These are phyloP conservation scores for Lipomyces sp. DNA, from an alignment of 805 yeast species.

Conservation along the genomic window DNA sequence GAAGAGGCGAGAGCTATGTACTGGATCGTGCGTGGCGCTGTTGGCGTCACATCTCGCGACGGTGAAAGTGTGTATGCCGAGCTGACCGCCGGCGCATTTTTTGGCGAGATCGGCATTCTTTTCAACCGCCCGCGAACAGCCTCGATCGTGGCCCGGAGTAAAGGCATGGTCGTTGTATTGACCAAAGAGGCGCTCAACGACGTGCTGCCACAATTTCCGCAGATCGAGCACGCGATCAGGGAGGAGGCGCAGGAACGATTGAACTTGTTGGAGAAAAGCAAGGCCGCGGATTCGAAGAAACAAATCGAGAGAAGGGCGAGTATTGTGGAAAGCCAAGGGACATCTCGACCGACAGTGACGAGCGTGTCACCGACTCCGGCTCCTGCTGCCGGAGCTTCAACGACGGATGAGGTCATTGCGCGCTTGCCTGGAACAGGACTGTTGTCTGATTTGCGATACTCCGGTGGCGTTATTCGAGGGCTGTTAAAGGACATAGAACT, in stretches of 20 bases:
- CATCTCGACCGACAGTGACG: no score
- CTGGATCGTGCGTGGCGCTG: conserved; percentile 74
- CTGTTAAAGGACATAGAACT: conserved; percentile 57
- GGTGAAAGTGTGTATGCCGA: conserved; percentile 75
- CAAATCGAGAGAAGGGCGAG: background rate
- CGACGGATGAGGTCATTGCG: background rate
- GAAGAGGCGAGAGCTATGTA: conserved; percentile 75
- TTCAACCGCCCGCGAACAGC: conserved; percentile 77
- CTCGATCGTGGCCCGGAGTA: conserved; percentile 66
- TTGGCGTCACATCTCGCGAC: conserved; percentile 71
- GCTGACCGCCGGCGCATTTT: conserved; percentile 62
- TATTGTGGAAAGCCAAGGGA: no score
- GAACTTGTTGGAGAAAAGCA: conserved; percentile 64
- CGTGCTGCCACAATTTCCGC: conserved; percentile 61
- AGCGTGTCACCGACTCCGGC: no score
- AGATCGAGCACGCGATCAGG: conserved; percentile 62
- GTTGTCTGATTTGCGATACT: conserved; percentile 10
- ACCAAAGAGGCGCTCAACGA: conserved; percentile 59
- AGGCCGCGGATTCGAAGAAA: conserved; percentile 17
- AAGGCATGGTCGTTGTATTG: conserved; percentile 63
- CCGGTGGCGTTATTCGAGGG: conserved; percentile 44
- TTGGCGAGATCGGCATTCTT: conserved; percentile 76
- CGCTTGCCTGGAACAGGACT: conserved; percentile 3
- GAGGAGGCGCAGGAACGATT: conserved; percentile 78
- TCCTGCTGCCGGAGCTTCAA: no score